Percentiles rank a stretch among this genome's conserved stretches.
Conservation (phyloP, 257 asterid genomes). For the Nicotiana sylvestris region DNA sequence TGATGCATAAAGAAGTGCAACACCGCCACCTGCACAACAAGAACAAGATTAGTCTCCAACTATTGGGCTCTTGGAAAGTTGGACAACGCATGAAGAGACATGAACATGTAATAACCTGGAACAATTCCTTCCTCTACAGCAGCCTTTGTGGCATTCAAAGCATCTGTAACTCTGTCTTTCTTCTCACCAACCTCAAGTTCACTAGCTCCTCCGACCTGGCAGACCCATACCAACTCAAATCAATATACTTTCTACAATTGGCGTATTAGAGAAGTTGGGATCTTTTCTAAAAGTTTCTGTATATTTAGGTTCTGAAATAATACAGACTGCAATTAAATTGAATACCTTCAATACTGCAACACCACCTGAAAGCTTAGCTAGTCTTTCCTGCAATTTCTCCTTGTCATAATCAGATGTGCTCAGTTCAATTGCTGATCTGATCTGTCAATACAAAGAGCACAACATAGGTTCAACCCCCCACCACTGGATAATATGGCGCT, state of each 20-base stretch:
- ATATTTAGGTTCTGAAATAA: neutral
- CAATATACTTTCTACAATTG: neutral
- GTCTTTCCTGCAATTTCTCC: slow-evolving; percentile 63
- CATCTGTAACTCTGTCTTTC: slow-evolving; percentile 58
- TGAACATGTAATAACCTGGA: slow-evolving; percentile 28
- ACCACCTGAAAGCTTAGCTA: slow-evolving; percentile 69
- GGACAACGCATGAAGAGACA: neutral
- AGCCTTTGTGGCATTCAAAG: slow-evolving; percentile 56
- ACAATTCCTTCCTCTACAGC: slow-evolving; percentile 64
- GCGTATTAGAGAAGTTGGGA: neutral
- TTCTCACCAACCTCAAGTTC: slow-evolving; percentile 55
- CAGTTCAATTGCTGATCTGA: slow-evolving; percentile 44
- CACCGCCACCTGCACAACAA: slow-evolving; percentile 38
- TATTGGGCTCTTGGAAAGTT: neutral
- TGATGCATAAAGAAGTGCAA: slow-evolving; percentile 46
- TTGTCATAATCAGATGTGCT: slow-evolving; percentile 58
- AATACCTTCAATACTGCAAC: slow-evolving; percentile 55
- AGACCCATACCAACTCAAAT: neutral
- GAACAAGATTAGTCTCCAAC: neutral
- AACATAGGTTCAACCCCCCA: neutral
- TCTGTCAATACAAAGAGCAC: slow-evolving; percentile 30
- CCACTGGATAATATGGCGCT: neutral
- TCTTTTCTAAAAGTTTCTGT: neutral
- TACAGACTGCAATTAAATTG: neutral
- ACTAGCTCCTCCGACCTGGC: slow-evolving; percentile 55